Evolutionary conservation across 768 basidiomycete genomes (phyloP), one percentile per base, ranked within the genome.

Genomic region (Exidia glandulosa): DNA sequence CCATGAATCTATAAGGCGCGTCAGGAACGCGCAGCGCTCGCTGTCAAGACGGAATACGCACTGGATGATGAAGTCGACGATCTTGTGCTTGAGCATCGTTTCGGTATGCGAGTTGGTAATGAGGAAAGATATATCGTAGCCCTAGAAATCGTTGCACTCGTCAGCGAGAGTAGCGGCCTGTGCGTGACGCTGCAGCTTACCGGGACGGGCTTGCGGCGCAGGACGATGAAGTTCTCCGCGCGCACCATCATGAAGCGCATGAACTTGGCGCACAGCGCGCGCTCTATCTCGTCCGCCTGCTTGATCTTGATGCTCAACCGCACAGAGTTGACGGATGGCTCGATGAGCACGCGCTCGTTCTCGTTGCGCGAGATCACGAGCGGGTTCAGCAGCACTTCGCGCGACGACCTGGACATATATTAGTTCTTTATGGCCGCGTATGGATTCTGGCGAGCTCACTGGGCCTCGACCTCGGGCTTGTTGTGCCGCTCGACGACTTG

Each of bases 11-110:
- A 63, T 14, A 25, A 25, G 9, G 2, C 29, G 4, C 36, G 36
- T 36, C 16, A 45, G 30, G 66, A 36, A 60, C 36, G 56, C 32
- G 37, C 32, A 37, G 47, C 37, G 66, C 30, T 56, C 58, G 56
- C 36, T 63, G 57, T 16, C 4, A 56, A 60, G 55, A 50, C 56
- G 47, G 23, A 13, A 14, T 12, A 75, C 86, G 55, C 63, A 95
- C 91, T 98, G 93, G 65, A 98, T 96, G 75, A 99, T 96, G 74
- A 99, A 99, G 75, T 99, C 96, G 36, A 99, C 96, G 57, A 99
- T 88, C 77, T 98, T 98, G 75, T 99, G 96, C 76, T 98, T 99
- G 65, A 98, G 79, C 96, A 99, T 98, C 10, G 91, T 94, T 72
- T 98, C 95, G 32, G 94, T 82, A 71, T 99, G 94, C 57, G 87